phyloP scores from a whole-genome alignment of 2,329 filamentous ascomycete species.

The Falciphora oryzae region DNA sequence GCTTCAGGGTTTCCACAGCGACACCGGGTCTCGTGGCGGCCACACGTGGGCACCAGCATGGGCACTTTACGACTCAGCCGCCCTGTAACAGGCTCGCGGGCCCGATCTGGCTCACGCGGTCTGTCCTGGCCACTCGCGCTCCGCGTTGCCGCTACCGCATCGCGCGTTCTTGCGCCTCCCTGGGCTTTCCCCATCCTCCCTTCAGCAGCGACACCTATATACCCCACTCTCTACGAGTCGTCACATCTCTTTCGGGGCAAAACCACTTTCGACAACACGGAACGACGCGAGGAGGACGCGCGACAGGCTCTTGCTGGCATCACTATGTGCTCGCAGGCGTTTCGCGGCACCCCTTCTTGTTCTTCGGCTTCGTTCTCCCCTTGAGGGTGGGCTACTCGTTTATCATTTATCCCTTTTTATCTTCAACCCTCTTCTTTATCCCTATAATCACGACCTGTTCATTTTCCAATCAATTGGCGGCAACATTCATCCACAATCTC shows the following conservation, averaged over 20 bases:
- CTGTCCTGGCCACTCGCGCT: too few relatives aligned
- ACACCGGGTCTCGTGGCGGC: not conserved
- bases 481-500: not conserved
- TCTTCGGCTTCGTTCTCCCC: not conserved
- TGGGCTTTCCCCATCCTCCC: not conserved
- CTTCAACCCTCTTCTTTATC: not conserved
- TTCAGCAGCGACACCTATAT: constrained; percentile 1
- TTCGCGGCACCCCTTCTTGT: constrained; percentile 3
- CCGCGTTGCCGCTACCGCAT: not conserved
- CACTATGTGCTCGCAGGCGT: not conserved
- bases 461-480: not conserved
- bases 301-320: not conserved
- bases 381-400: not conserved
- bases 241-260: too few relatives aligned
- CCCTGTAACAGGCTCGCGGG: not conserved
- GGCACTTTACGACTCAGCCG: not conserved
- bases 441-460: not conserved
- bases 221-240: not conserved
- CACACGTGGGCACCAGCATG: not conserved
- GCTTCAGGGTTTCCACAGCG: too few relatives aligned
- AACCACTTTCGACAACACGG: not conserved
- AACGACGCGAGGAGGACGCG: not conserved
- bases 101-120: not conserved
- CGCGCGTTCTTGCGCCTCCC: not conserved
- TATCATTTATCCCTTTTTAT: not conserved